Conservation (phyloP, 768 basidiomycete species). For the Strobilomyces echinocephalus region DNA sequence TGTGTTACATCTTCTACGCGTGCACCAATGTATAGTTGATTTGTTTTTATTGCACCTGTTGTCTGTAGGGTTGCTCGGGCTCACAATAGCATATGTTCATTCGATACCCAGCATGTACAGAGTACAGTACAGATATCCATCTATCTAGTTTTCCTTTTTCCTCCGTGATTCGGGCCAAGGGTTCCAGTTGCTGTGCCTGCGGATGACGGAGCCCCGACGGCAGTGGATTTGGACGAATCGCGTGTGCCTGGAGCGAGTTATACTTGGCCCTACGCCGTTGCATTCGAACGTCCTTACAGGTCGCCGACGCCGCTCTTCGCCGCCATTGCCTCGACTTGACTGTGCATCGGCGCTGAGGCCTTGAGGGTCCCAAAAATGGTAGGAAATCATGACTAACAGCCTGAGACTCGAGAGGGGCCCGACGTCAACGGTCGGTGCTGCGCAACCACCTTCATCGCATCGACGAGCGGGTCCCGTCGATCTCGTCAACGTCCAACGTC, state of each 20-base stretch:
- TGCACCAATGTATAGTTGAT: neutral
- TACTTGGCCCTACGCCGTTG: neutral
- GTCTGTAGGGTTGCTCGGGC: neutral
- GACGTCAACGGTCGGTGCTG: neutral
- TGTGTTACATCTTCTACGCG: neutral
- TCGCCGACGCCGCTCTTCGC: neutral
- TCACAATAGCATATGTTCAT: neutral
- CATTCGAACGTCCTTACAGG: neutral
- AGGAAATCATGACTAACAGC: slow-evolving; percentile 1
- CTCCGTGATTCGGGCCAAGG: neutral
- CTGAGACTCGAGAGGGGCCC: too few relatives aligned
- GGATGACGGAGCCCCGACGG: neutral
- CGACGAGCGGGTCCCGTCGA: slow-evolving; percentile 28
- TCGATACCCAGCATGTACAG: neutral
- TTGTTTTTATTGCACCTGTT: neutral
- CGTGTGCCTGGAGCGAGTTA: neutral
- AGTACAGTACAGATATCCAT: neutral
- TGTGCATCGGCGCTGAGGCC: too few relatives aligned
- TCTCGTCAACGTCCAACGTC: neutral
- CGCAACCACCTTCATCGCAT: slow-evolving; percentile 1
- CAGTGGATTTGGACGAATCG: neutral
- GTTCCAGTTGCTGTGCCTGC: neutral
- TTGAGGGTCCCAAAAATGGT: slow-evolving; percentile 11
- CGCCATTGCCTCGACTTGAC: neutral
- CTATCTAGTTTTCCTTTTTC: neutral